Conservation (phyloP, 2,329 filamentous ascomycete species). For the Rachicladosporium sp. region DNA sequence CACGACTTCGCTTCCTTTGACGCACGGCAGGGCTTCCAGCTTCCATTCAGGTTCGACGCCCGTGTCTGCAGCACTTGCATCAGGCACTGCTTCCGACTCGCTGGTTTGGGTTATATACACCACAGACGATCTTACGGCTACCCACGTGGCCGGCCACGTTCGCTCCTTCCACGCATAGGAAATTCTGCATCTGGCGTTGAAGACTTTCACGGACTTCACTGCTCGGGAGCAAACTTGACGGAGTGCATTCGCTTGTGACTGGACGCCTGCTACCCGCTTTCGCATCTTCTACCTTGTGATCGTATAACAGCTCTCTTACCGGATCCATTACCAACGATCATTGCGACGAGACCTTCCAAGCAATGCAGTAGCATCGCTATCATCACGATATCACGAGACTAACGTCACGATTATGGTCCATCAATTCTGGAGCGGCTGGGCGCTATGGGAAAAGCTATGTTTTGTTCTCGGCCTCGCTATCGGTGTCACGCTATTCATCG, state of each 20-base stretch:
- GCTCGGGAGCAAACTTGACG: too few species aligned
- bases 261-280: background rate
- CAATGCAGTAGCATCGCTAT: background rate
- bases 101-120: too few species aligned
- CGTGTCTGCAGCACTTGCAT: too few species aligned
- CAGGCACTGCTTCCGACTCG: too few species aligned
- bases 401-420: background rate
- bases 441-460: constrained; percentile 79
- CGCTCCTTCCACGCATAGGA: too few species aligned
- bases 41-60: too few species aligned
- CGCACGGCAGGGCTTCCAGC: too few species aligned
- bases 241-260: background rate
- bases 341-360: background rate
- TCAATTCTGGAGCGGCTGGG: constrained; percentile 46
- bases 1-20: too few species aligned
- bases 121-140: too few species aligned
- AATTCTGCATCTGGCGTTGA: too few species aligned
- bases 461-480: constrained; percentile 70
- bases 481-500: constrained; percentile 53
- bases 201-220: too few species aligned
- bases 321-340: constrained; percentile 1
- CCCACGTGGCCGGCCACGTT: too few species aligned
- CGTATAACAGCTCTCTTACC: background rate
- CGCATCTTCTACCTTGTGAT: background rate
- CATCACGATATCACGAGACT: background rate